Evolutionary conservation across 2,329 filamentous ascomycete species (phyloP), one percentile per base, ranked within the genome.

Genomic region (Exophiala oligosperma): DNA sequence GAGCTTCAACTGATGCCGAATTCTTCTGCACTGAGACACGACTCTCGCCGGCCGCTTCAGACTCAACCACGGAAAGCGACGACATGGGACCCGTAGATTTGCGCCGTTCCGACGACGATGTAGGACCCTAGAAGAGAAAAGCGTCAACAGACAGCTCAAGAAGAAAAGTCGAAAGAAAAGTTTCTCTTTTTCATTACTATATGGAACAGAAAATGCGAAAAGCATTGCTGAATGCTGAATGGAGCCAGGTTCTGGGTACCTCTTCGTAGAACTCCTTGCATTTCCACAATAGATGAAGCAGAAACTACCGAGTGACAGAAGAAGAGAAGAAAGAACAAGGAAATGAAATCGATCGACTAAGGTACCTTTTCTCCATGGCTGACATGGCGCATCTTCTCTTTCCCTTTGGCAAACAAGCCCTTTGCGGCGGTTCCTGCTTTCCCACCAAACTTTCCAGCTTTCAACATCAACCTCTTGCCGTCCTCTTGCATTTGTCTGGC

Each of bases 351-450:
- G 83, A 79, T 88, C 77, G 86, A 83, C 80, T 17, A 77, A 86
- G 91, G 91, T 89, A 92, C 90, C 90, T 95, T 95, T 75, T 94
- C 90, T 70, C 75, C 74, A 53, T 75, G 75, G 64, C 83, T 84
- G 71, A 81, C 83, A 62, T 82, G 79, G 72, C 79, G 79, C 69
- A 96, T 86, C 74, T 91, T 93, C 76, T 84, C 93, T 77, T 90
- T 93, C 66, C 92, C 91, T 77, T 96, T 96, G 65, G 89, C 91
- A 73, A 97, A 87, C 64, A 97, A 75, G 52, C 92, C 93, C 78
- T 96, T 96, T 49, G 92, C 92, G 58, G 91, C 91, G 71, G 91
- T 92, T 63, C 84, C 83, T 32, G 85, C 86, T 69, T 87, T 88
- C 24, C 85, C 85, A 60, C 86, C 83, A 58, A 88, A 77, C 17